phyloP scores from a whole-genome alignment of 495 filamentous ascomycete genomes.

The Hypoxylon cercidicola region DNA sequence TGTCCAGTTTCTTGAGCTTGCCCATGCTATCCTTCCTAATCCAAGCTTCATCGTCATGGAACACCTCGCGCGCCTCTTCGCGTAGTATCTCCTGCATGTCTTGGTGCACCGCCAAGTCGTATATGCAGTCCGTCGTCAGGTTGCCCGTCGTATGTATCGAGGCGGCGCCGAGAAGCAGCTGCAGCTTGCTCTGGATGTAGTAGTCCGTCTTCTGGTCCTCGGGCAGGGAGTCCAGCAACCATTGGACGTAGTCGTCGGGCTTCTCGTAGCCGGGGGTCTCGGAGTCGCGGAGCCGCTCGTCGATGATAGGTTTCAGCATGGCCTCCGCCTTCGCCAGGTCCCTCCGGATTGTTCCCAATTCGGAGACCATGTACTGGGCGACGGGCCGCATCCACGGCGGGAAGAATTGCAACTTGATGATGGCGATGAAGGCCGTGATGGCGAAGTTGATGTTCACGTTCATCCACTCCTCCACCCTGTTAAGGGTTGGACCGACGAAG shows the following conservation, averaged over 20 bases:
- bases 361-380: constrained; percentile 46
- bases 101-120: constrained; percentile 61
- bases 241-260: constrained; percentile 49
- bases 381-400: constrained; percentile 49
- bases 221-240: constrained; percentile 47
- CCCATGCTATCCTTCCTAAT: constrained; percentile 51
- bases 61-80: constrained; percentile 56
- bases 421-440: constrained; percentile 50
- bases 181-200: constrained; percentile 44
- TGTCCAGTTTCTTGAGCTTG: constrained; percentile 63
- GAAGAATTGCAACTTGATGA: constrained; percentile 52
- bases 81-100: constrained; percentile 61
- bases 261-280: constrained; percentile 43
- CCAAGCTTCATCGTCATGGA: constrained; percentile 52
- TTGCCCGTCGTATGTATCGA: constrained; percentile 53
- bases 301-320: constrained; percentile 47
- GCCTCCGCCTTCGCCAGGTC: constrained; percentile 44
- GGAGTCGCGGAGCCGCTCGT: constrained; percentile 44
- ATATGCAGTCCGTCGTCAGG: constrained; percentile 50
- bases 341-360: constrained; percentile 42
- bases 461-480: constrained; percentile 51
- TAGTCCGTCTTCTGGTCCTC: constrained; percentile 46
- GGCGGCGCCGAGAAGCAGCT: constrained; percentile 48
- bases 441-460: constrained; percentile 50
- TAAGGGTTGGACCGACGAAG: constrained; percentile 48